phyloP scores from a whole-genome alignment of 257 asterid species.

The Scutellaria galericulata region DNA sequence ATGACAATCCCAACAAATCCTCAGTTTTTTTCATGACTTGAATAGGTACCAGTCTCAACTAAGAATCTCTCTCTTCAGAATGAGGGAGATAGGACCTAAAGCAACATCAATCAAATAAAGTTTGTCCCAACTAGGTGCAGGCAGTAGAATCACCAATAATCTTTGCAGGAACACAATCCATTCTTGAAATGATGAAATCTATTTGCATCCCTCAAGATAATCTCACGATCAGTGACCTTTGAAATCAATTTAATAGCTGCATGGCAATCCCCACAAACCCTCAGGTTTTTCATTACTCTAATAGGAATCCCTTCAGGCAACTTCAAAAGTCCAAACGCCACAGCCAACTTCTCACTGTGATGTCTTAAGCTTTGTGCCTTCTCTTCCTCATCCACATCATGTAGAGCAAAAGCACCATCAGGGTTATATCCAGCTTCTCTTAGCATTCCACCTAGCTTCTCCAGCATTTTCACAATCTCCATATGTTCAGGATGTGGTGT shows the following conservation, averaged over 20 bases:
- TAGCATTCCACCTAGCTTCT: slow-evolving; percentile 52
- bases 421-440: slow-evolving; percentile 71
- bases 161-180: slow-evolving; percentile 68
- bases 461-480: slow-evolving; percentile 55
- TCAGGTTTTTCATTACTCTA: slow-evolving; percentile 70
- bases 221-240: slow-evolving; percentile 54
- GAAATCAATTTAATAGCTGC: slow-evolving; percentile 62
- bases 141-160: slow-evolving; percentile 58
- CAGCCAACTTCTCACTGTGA: slow-evolving; percentile 81
- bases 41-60: not conserved
- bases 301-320: slow-evolving; percentile 62
- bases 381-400: slow-evolving; percentile 75
- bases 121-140: slow-evolving; percentile 7
- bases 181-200: slow-evolving; percentile 73
- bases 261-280: slow-evolving; percentile 79
- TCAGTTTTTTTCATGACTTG: no score
- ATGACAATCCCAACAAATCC: no score
- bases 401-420: slow-evolving; percentile 56
- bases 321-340: slow-evolving; percentile 68
- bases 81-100: not conserved
- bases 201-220: slow-evolving; percentile 69
- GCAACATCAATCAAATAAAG: not conserved
- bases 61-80: not conserved
- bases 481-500: slow-evolving; percentile 54
- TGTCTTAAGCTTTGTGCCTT: slow-evolving; percentile 54